Evolutionary conservation across 2,329 filamentous ascomycete genomes (phyloP).

Genomic region (Aulographum hederae): DNA sequence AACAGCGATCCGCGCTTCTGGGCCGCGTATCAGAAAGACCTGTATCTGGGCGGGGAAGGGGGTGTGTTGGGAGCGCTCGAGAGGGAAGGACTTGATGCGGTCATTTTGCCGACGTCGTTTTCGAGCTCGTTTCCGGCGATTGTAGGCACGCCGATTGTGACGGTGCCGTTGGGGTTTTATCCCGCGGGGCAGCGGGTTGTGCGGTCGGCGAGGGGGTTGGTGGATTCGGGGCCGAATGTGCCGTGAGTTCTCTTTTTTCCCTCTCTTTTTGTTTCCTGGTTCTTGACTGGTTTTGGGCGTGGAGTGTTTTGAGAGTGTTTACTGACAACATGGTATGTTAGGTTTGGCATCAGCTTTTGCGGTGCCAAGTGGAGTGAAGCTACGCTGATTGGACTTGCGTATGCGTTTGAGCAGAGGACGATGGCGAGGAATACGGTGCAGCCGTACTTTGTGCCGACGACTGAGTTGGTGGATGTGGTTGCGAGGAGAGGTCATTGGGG

Average conservation of each 20-base stretch:
- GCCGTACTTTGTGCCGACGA: slow-evolving; percentile 29
- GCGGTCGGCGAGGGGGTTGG: slow-evolving; percentile 29
- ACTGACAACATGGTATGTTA: slow-evolving; percentile 3
- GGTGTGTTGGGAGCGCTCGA: slow-evolving; percentile 42
- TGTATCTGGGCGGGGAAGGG: slow-evolving; percentile 36
- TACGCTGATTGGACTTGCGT: slow-evolving; percentile 43
- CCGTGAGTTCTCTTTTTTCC: too few species aligned
- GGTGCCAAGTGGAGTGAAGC: slow-evolving; percentile 43
- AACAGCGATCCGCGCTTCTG: slow-evolving; percentile 40
- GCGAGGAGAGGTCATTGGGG: too few species aligned
- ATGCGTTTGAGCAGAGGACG: slow-evolving; percentile 48
- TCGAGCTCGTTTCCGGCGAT: slow-evolving; percentile 32
- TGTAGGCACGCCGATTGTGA: slow-evolving; percentile 41
- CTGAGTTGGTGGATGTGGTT: slow-evolving; percentile 29
- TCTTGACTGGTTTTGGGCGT: background rate
- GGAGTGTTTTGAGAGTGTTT: too few species aligned
- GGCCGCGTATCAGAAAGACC: slow-evolving; percentile 33
- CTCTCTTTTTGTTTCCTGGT: background rate
- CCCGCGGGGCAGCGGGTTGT: slow-evolving; percentile 28
- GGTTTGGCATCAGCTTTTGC: slow-evolving; percentile 45
- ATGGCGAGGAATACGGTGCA: slow-evolving; percentile 26
- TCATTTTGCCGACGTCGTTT: slow-evolving; percentile 38
- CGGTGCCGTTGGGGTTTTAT: slow-evolving; percentile 42
- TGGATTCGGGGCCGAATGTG: slow-evolving; percentile 33
- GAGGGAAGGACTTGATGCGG: slow-evolving; percentile 38